phyloP scores from a whole-genome alignment of 768 basidiomycete genomes.

The Hygrophoropsis aurantiaca region DNA sequence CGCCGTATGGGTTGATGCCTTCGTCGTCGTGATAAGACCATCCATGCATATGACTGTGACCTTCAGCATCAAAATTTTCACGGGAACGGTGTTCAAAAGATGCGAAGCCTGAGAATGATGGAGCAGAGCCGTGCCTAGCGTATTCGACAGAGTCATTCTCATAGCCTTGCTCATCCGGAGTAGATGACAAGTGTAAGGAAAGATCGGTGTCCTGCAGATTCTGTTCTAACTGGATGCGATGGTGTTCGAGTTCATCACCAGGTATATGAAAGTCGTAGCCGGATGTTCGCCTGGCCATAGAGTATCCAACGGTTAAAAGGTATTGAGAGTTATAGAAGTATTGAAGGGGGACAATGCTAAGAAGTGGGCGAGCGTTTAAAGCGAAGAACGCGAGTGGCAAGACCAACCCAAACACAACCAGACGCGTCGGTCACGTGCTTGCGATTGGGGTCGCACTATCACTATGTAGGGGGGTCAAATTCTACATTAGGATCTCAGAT shows the following conservation, averaged over 20 bases:
- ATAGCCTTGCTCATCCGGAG: constrained; percentile 38
- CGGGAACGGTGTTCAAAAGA: constrained; percentile 61
- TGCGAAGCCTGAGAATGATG: constrained; percentile 52
- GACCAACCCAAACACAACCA: constrained; percentile 6
- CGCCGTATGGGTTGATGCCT: constrained; percentile 63
- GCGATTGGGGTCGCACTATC: constrained; percentile 9
- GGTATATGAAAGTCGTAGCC: constrained; percentile 53
- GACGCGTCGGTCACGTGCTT: constrained; percentile 31
- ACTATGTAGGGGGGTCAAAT: constrained; percentile 11
- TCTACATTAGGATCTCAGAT: constrained; percentile 6
- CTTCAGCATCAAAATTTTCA: constrained; percentile 57
- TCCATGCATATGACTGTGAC: constrained; percentile 45
- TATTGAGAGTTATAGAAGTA: constrained; percentile 9
- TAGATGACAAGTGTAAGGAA: constrained; percentile 67
- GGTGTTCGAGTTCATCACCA: constrained; percentile 73
- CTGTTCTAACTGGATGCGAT: constrained; percentile 77
- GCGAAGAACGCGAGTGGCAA: too few relatives aligned
- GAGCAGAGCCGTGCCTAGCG: constrained; percentile 66
- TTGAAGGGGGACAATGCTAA: constrained; percentile 4
- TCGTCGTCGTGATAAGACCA: constrained; percentile 71
- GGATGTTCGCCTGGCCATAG: constrained; percentile 25
- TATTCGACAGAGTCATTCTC: constrained; percentile 62
- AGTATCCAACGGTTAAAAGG: constrained; percentile 13
- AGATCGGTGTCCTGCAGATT: constrained; percentile 73
- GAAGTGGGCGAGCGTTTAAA: constrained; percentile 10